These are phyloP conservation scores for Phytophthora ramorum DNA, from an alignment of 352 stramenopile species.

Conservation along the genomic window DNA sequence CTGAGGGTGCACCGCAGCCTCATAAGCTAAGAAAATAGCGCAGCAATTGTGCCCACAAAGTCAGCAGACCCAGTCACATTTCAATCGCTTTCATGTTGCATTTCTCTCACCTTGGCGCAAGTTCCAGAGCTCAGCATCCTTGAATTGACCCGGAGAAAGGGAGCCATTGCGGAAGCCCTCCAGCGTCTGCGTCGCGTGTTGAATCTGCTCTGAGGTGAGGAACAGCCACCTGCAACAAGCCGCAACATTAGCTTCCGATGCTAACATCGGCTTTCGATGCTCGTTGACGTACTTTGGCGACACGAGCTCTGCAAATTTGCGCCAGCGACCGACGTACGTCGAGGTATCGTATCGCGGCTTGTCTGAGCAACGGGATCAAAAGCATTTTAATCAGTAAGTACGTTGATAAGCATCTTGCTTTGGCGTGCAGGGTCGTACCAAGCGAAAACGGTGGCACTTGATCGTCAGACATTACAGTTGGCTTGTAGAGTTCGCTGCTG, in stretches of 20 bases:
- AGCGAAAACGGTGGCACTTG: slow-evolving; percentile 48
- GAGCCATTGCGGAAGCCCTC: slow-evolving; percentile 61
- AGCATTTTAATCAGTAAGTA: background rate
- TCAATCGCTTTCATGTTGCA: too few relatives aligned
- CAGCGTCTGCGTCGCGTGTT: slow-evolving; percentile 59
- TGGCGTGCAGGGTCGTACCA: slow-evolving; percentile 19
- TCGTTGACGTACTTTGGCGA: slow-evolving; percentile 56
- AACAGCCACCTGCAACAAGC: slow-evolving; percentile 64
- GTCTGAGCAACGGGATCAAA: slow-evolving; percentile 36
- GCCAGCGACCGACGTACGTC: slow-evolving; percentile 86
- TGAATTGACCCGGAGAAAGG: slow-evolving; percentile 50
- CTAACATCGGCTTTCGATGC: background rate
- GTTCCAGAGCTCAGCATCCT: slow-evolving; percentile 81
- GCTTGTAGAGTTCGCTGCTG: background rate
- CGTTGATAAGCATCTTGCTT: background rate
- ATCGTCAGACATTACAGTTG: slow-evolving; percentile 35
- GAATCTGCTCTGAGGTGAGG: slow-evolving; percentile 69
- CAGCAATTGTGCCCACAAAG: slow-evolving; percentile 2
- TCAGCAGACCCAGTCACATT: slow-evolving; percentile 9
- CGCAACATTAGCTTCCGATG: slow-evolving; percentile 8
- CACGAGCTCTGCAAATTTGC: slow-evolving; percentile 87
- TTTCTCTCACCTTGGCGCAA: slow-evolving; percentile 55
- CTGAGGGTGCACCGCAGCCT: slow-evolving; percentile 84
- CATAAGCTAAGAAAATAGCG: slow-evolving; percentile 50
- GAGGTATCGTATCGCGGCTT: slow-evolving; percentile 85